Evolutionary conservation across 768 basidiomycete species (phyloP), one percentile per base, ranked within the genome.

Genomic region (Amanita muscaria): DNA sequence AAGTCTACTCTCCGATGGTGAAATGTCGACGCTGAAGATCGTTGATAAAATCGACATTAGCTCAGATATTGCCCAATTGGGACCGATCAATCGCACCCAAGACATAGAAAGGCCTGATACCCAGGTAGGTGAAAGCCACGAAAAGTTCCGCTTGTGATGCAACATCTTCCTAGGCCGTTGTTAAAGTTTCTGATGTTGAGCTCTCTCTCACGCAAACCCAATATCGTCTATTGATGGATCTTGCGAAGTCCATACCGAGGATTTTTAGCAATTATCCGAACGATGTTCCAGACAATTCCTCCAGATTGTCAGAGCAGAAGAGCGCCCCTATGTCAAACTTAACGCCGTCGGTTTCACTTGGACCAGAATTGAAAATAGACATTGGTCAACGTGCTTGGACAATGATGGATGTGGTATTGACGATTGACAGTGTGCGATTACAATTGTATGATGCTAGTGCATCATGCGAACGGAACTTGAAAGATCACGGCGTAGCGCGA

Each of bases 11-110:
- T 63, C 70, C 31, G 68, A 70, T 11, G 72, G 67, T 34, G 55
- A 71, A 49, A 49, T 67, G 10, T 72, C 76, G 14, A 66, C 61
- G 1, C 70, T 98, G 46, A 91, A 88, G 62, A 89, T 99, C 53
- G 84, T 99, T 25, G 89, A 96, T 52, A 87, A 94, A 56, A 91
- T 96, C 37, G 71, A 84, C 47, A 72, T 97, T 47, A 66, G 64
- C 3, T 76, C 84, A 7, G 74, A 83, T 19, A 63, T 92, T 40
- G 61, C 77, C 19, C 89, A 94, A 61, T 72, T 65, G 5, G 68
- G 66, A 37, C 68, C 66, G 11, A 69, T 78, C 32, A 70, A 86
- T 54, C 70, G 77, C 14, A 56, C 57, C n/a, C 58, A 61, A 14
- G 71, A 83, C 47, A 57, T 59, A 24, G 67, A 73, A 27, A 63